Evolutionary conservation across 768 basidiomycete genomes (phyloP), one percentile per base, ranked within the genome.

Genomic region (Collybia sp.): DNA sequence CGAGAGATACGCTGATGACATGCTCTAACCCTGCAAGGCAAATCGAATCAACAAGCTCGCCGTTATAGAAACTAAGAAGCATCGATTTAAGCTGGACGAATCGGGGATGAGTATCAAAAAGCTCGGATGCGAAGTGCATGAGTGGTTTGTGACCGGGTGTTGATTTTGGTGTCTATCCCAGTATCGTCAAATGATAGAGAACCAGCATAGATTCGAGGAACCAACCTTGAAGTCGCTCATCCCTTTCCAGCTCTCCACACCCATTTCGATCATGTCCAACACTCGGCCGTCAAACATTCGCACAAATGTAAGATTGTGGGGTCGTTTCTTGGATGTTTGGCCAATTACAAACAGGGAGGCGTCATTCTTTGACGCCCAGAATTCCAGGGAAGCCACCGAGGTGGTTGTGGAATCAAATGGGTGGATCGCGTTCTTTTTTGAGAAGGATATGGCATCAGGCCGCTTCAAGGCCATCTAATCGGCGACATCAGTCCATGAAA

Each of bases 351-450:
- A 96, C 60, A 98, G 71, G 2, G 85, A 85, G 2, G 93, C 93
- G 55, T 98, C 96, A 66, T 98, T 98, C 69, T 98, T 99, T 11
- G 71, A 58, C 1, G 86, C 73, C 91, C 93, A 99, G 63, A 98
- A 98, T 53, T 90, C 91, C 30, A 99, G 72, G 1, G 92, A 91
- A 1, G 70, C 63, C 41, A 58, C 56, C 40, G 68, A 68, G 17
- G 56, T 59, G 3, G 83, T 67, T 16, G 77, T 60, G 47, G 88
- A 76, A 55, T 98, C 95, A 60, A 99, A 98, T 4, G 96, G 96
- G 33, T 86, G 84, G 10, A 98, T 79, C 18, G 68, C 61, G 62
- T 98, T 98, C 66, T 96, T 95, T 64, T 94, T 96, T 39, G 86
- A 88, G 69, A 98, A 99, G 11, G 91, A 80, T 50, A 98, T 87